Conservation (phyloP, 495 filamentous ascomycete genomes). For the Baudoinia panamericana region DNA sequence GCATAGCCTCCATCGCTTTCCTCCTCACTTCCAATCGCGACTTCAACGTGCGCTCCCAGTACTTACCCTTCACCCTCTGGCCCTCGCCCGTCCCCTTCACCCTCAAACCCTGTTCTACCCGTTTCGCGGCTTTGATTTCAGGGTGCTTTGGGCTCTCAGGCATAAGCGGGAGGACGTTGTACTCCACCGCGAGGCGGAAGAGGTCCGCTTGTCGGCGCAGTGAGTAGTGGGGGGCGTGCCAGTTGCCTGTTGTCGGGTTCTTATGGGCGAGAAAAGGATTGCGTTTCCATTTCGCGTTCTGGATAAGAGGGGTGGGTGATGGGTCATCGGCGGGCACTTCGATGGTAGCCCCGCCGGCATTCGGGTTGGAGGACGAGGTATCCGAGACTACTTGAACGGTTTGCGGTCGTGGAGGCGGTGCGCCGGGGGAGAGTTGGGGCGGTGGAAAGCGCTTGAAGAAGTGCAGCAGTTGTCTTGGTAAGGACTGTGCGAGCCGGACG, state of each 20-base stretch:
- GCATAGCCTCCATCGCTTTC: slow-evolving; percentile 90
- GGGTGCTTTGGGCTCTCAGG: slow-evolving; percentile 67
- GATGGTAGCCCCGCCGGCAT: slow-evolving; percentile 37
- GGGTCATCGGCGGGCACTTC: slow-evolving; percentile 23
- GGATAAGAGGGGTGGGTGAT: not conserved
- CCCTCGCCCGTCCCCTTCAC: slow-evolving; percentile 78
- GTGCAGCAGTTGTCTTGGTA: slow-evolving; percentile 62
- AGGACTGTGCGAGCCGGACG: slow-evolving; percentile 48
- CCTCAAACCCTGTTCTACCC: slow-evolving; percentile 57
- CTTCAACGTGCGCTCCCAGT: slow-evolving; percentile 79
- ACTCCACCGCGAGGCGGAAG: slow-evolving; percentile 66
- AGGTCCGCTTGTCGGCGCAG: slow-evolving; percentile 82
- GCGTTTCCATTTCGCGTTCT: slow-evolving; percentile 27
- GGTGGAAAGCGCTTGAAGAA: slow-evolving; percentile 89
- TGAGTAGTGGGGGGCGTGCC: slow-evolving; percentile 69
- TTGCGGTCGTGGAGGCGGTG: slow-evolving; percentile 19
- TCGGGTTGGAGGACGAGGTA: slow-evolving; percentile 32
- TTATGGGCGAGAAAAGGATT: slow-evolving; percentile 69
- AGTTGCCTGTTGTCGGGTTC: slow-evolving; percentile 58
- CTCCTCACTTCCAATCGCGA: slow-evolving; percentile 72
- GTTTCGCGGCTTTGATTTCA: slow-evolving; percentile 48
- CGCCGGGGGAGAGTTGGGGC: slow-evolving; percentile 23
- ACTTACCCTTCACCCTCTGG: slow-evolving; percentile 88
- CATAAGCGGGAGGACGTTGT: slow-evolving; percentile 73
- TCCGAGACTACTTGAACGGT: slow-evolving; percentile 20